A percentile compares a stretch with the other conserved stretches of the same genome.
phyloP scores from a whole-genome alignment of 306 rosid genomes.

The Canavalia ensiformis region DNA sequence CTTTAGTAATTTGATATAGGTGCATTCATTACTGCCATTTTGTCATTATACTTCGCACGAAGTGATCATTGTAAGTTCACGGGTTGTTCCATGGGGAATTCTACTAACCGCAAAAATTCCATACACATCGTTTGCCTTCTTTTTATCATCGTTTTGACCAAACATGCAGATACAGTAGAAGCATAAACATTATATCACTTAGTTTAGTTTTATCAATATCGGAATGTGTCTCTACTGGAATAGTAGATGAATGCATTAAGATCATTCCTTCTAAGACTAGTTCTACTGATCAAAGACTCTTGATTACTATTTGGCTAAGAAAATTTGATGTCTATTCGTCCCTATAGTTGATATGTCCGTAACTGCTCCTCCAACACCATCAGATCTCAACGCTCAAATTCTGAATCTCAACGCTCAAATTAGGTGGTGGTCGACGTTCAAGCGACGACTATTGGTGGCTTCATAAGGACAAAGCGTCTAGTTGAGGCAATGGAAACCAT shows the following conservation, averaged over 20 bases:
- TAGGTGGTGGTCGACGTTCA: too few species aligned
- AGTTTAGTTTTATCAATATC: constrained; percentile 50
- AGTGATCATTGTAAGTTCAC: too few species aligned
- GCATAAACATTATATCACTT: constrained; percentile 53
- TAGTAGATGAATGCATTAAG: constrained; percentile 51
- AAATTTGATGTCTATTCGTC: constrained; percentile 42
- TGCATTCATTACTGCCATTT: too few species aligned
- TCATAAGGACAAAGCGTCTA: too few species aligned
- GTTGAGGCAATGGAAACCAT: too few species aligned
- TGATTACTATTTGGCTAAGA: constrained; percentile 56
- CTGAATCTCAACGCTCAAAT: too few species aligned
- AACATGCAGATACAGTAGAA: constrained; percentile 48
- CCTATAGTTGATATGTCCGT: constrained; percentile 53
- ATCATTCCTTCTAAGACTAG: constrained; percentile 47
- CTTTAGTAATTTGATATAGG: too few species aligned
- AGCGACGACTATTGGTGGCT: too few species aligned
- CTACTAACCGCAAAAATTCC: constrained; percentile 47
- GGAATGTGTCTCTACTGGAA: constrained; percentile 50
- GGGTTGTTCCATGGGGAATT: constrained; percentile 52
- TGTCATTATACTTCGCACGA: too few species aligned
- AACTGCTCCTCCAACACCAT: constrained; percentile 54
- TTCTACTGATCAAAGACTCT: constrained; percentile 49
- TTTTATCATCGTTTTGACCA: constrained; percentile 52
- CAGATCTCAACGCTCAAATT: constrained; percentile 44
- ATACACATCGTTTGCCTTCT: constrained; percentile 46